Percentiles rank a stretch among this genome's conserved stretches.
Conservation (phyloP, 495 filamentous ascomycete genomes). For the Filosporella fistucella region DNA sequence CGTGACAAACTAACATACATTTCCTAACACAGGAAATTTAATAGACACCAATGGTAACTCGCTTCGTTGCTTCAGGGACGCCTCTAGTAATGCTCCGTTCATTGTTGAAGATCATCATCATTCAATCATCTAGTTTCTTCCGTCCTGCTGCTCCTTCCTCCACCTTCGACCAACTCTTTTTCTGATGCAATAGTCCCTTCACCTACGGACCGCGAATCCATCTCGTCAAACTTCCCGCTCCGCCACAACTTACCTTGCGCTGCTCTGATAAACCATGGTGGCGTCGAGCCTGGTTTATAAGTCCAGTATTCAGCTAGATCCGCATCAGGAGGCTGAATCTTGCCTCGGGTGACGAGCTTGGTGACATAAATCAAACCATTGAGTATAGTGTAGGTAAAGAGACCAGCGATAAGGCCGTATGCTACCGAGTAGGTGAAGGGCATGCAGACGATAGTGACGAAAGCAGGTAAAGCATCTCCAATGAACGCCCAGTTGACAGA, state of each 20-base stretch:
- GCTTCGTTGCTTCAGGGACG: too few species aligned
- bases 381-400: slow-evolving; percentile 66
- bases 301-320: slow-evolving; percentile 74
- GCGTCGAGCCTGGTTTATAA: slow-evolving; percentile 39
- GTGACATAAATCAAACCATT: slow-evolving; percentile 61
- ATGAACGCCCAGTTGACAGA: slow-evolving; percentile 51
- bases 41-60: too few species aligned
- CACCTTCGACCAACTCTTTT: slow-evolving; percentile 8
- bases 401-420: slow-evolving; percentile 74
- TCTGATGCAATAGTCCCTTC: neutral
- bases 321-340: slow-evolving; percentile 65
- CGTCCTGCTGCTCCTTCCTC: too few species aligned
- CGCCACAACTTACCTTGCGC: slow-evolving; percentile 17
- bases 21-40: too few species aligned
- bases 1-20: too few species aligned
- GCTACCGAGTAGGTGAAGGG: slow-evolving; percentile 79
- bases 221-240: neutral
- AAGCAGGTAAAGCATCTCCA: slow-evolving; percentile 72
- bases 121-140: too few species aligned
- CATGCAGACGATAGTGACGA: slow-evolving; percentile 75
- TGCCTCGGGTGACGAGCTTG: slow-evolving; percentile 50
- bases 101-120: too few species aligned
- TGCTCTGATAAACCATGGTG: slow-evolving; percentile 21
- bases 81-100: too few species aligned
- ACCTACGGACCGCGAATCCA: slow-evolving; percentile 1